Evolutionary conservation across 306 rosid genomes (phyloP).

Genomic region (Prunus persica): DNA sequence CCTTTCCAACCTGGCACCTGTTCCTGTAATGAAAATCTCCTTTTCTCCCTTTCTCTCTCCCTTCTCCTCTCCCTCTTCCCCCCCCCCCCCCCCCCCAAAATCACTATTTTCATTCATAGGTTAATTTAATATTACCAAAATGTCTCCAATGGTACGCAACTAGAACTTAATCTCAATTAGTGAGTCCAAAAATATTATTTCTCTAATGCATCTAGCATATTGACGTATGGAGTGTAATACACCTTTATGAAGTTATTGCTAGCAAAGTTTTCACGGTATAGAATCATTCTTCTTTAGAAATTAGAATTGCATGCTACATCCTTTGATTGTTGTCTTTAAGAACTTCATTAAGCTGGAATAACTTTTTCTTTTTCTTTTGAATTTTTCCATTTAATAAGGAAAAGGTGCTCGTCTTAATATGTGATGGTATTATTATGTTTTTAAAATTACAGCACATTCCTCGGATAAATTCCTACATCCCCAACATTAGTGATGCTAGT

Average conservation of each 20-base stretch:
- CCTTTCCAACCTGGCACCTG: conserved; percentile 66
- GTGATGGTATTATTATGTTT: conserved; percentile 17
- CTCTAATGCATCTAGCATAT: background rate
- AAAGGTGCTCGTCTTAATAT: conserved; percentile 2
- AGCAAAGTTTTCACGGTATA: conserved; percentile 1
- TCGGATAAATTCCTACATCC: conserved; percentile 76
- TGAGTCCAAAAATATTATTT: background rate
- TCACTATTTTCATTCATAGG: conserved; percentile 11
- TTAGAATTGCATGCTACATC: background rate
- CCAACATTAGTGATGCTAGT: conserved; percentile 66
- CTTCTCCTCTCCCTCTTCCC: too few species aligned
- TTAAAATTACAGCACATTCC: conserved; percentile 71
- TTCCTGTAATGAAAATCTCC: conserved; percentile 43
- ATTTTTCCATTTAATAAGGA: background rate
- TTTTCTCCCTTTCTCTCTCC: background rate
- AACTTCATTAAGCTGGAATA: background rate
- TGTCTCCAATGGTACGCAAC: background rate
- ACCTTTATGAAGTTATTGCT: background rate
- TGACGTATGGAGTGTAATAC: background rate
- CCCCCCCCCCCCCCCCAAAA: background rate
- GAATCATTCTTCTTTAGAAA: background rate
- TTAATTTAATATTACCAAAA: background rate
- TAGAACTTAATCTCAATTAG: background rate
- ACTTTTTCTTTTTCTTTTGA: background rate
- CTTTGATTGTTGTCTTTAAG: too few species aligned